These are phyloP conservation scores for Hymenoscyphus infarciens DNA, from an alignment of 2,329 filamentous ascomycete genomes.

Conservation along the genomic window DNA sequence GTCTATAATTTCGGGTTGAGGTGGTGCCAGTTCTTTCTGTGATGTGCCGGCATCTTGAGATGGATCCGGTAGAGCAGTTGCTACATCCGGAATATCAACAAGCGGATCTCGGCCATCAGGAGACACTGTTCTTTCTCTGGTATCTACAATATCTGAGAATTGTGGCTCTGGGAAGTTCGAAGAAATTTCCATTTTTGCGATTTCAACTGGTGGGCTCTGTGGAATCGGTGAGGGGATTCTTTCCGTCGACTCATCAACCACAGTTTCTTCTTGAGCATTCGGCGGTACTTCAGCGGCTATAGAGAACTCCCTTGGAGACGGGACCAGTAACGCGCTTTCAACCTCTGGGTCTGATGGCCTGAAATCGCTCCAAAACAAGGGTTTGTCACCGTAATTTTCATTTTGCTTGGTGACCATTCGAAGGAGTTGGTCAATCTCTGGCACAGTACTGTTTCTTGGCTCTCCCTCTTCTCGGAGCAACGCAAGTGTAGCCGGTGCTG, in stretches of 20 bases:
- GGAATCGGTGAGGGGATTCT: not conserved
- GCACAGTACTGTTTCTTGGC: constrained; percentile 14
- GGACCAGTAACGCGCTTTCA: constrained; percentile 3
- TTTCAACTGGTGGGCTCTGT: not conserved
- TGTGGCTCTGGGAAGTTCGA: not conserved
- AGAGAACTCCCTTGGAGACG: not conserved
- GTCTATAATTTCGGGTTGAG: not conserved
- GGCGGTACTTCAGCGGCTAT: not conserved
- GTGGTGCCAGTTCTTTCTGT: not conserved
- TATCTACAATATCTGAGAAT: not conserved
- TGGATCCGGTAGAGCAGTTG: not conserved
- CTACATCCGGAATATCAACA: not conserved
- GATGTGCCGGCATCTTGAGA: not conserved
- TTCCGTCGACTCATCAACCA: not conserved
- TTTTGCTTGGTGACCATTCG: constrained; percentile 13
- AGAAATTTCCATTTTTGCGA: not conserved
- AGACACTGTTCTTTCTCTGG: constrained; percentile 9
- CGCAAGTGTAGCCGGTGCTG: constrained; percentile 10
- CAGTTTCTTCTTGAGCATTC: not conserved
- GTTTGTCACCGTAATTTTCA: constrained; percentile 11
- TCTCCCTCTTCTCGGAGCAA: constrained; percentile 10
- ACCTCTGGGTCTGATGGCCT: constrained; percentile 10
- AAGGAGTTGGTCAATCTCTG: constrained; percentile 16
- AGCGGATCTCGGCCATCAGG: constrained; percentile 8
- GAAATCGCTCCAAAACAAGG: constrained; percentile 17